These are phyloP conservation scores for Vitis riparia DNA, from an alignment of 164 flowering plant species.

Conservation along the genomic window DNA sequence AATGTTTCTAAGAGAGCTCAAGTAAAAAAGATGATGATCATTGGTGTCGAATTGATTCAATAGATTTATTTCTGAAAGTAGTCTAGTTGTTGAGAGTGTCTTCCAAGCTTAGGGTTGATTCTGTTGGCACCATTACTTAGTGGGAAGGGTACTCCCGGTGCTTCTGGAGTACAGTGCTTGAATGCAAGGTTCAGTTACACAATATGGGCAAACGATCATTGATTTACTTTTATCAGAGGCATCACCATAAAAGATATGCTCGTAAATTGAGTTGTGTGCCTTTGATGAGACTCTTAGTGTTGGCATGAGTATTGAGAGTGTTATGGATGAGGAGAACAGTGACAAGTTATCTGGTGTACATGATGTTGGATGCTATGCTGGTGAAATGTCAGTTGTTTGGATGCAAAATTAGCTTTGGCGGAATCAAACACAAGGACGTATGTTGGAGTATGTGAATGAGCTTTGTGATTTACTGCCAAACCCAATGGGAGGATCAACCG, in stretches of 20 bases:
- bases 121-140: too few relatives aligned
- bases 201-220: conserved; percentile 72
- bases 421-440: conserved; percentile 56
- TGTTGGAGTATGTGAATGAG: conserved; percentile 37
- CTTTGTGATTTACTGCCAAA: conserved; percentile 49
- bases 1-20: too few relatives aligned
- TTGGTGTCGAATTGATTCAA: too few relatives aligned
- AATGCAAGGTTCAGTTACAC: conserved; percentile 80
- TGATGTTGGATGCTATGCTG: conserved; percentile 72
- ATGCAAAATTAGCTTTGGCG: conserved; percentile 71
- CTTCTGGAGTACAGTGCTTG: neutral
- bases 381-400: conserved; percentile 94
- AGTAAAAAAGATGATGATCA: too few relatives aligned
- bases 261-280: conserved; percentile 41
- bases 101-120: too few relatives aligned
- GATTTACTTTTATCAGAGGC: conserved; percentile 41
- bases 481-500: conserved; percentile 81
- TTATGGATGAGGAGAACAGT: conserved; percentile 45
- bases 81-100: too few relatives aligned
- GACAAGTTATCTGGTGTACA: conserved; percentile 36
- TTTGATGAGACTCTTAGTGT: conserved; percentile 46
- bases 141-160: too few relatives aligned
- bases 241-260: conserved; percentile 57
- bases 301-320: conserved; percentile 72
- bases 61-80: too few relatives aligned